Evolutionary conservation across 768 basidiomycete genomes (phyloP).

Genomic region (Naganishia kalamii): DNA sequence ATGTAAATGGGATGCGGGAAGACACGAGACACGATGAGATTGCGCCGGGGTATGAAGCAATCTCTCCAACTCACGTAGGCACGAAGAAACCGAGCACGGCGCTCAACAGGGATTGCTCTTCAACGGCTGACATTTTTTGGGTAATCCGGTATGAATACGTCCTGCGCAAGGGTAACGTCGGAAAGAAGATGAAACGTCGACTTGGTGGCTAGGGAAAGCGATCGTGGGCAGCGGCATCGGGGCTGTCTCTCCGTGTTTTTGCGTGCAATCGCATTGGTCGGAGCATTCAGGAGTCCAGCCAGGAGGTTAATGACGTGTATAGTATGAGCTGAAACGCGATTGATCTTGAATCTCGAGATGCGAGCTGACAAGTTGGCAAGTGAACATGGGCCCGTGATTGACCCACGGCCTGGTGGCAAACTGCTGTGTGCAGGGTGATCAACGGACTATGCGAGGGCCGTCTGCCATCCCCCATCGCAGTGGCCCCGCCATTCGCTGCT

Average conservation of each 20-base stretch:
- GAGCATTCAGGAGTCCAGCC: neutral
- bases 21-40: neutral
- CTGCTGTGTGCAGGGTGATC: no score
- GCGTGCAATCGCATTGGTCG: constrained; percentile 10
- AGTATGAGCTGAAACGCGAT: neutral
- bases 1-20: neutral
- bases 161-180: constrained; percentile 4
- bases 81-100: constrained; percentile 22
- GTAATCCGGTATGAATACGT: neutral
- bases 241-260: neutral
- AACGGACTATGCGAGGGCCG: no score
- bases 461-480: no score
- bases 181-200: neutral
- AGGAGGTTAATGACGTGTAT: neutral
- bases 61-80: constrained; percentile 15
- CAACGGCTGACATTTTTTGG: constrained; percentile 7
- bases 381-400: no score
- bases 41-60: neutral
- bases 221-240: constrained; percentile 11
- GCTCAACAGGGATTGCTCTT: constrained; percentile 21
- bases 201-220: neutral
- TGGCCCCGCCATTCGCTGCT: no score
- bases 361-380: neutral
- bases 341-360: neutral
- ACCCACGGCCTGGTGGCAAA: no score